Base-by-base conservation (phyloP, 148 eudicot genomes). In the Vaccinium myrtillus region DNA sequence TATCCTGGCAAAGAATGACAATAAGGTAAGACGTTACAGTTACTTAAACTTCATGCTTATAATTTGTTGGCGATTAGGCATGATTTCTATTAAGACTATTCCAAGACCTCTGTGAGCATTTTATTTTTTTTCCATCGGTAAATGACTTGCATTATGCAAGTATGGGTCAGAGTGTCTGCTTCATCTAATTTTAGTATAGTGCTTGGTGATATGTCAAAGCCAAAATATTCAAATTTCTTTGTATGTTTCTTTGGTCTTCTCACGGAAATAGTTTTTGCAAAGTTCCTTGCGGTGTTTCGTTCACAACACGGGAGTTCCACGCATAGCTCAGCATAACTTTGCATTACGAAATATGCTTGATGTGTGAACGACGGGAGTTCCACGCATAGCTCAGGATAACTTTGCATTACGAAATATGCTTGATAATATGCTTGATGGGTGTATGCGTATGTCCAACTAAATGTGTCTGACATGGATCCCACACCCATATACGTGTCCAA, bases 21-120 rank as follows among this genome's bases (percentile, higher is more conserved):
- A 85, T 86, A 67, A 92, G 93, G 98, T 91, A 83, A 89, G 93
- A 86, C 11, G 5, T 63, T 48, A 25, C 48, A 70, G 48, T 75
- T 39, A 39, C 75, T 0, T 30, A 1, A 69, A 54, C 82, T 23
- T 54, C 7, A 10, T 5, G 63, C 4, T 36, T 7, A 3, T 32
- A 71, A 71, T 50, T 50, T 51, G 32, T 39, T 48, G 67, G 21
- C 13, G 84, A 39, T 83, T 18, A 19, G 79, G 30, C 70, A 39
- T 9, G 13, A 19, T 53, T 36, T 8, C 18, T 4, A 27, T 49
- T 49, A 25, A 18, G 15, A 46, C 19, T 69, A 25, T 67, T 23
- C 32, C 16, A n/a, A 48, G 14, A 50, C 55, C 55, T n/a, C 49
- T 74, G 36, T 27, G 5, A 4, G 16, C 1, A 25, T 25, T 11